Evolutionary conservation across 2,329 filamentous ascomycete genomes (phyloP).

Genomic region (Ceratocystis diversiconidia): DNA sequence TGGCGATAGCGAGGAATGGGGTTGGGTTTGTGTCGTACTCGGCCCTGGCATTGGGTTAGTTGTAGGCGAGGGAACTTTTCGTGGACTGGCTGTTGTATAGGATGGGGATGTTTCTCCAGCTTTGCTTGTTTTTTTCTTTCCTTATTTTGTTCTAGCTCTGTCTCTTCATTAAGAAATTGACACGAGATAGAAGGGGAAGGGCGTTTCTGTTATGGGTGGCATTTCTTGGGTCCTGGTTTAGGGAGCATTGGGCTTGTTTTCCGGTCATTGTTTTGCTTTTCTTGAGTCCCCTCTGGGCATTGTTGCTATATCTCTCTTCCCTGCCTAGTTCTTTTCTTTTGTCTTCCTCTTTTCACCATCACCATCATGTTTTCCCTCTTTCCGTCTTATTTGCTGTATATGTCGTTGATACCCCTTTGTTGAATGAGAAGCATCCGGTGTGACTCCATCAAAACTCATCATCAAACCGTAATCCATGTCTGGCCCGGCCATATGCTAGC

Average conservation of each 20-base stretch:
- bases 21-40: background rate
- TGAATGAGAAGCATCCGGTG: conserved; percentile 5
- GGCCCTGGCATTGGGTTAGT: background rate
- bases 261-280: background rate
- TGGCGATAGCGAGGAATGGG: background rate
- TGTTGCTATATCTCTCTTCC: background rate
- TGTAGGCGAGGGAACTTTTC: background rate
- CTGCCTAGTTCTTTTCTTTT: background rate
- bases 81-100: background rate
- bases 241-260: background rate
- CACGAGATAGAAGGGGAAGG: background rate
- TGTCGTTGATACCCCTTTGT: conserved; percentile 14
- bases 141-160: background rate
- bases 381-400: conserved; percentile 5
- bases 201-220: conserved; percentile 1
- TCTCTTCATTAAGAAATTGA: background rate
- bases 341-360: background rate
- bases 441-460: background rate
- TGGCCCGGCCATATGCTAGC: background rate
- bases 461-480: too few relatives aligned
- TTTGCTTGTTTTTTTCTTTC: background rate
- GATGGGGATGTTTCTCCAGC: background rate
- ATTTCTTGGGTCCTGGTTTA: conserved; percentile 5
- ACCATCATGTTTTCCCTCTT: conserved; percentile 2
- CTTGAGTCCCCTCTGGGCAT: background rate